Conservation (phyloP, 768 basidiomycete species). For the Coprinopsis strossmayeri region DNA sequence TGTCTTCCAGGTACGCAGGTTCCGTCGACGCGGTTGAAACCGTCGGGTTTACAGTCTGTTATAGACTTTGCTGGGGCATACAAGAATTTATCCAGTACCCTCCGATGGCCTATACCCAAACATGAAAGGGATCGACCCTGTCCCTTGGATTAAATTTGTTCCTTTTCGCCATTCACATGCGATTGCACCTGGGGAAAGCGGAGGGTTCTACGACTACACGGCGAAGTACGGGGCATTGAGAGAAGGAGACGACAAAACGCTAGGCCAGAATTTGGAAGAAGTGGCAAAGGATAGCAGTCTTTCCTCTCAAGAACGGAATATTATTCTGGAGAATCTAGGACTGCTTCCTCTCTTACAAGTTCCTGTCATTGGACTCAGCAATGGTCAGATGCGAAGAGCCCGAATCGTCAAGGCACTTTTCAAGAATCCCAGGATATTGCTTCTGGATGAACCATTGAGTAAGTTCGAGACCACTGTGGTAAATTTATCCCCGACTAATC, state of each 20-base stretch:
- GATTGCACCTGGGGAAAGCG: conserved; percentile 35
- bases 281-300: neutral
- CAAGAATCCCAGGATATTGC: conserved; percentile 58
- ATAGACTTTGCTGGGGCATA: conserved; percentile 64
- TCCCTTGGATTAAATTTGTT: conserved; percentile 46
- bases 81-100: conserved; percentile 54
- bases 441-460: conserved; percentile 94
- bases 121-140: conserved; percentile 37
- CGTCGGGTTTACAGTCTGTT: too few relatives aligned
- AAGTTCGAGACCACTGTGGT: conserved; percentile 3
- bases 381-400: conserved; percentile 87
- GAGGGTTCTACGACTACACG: conserved; percentile 88
- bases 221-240: conserved; percentile 86
- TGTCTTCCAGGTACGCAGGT: conserved; percentile 57
- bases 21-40: too few relatives aligned
- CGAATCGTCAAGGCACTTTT: conserved; percentile 76
- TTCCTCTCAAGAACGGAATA: conserved; percentile 15
- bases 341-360: conserved; percentile 66
- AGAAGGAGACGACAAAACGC: conserved; percentile 76
- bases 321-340: conserved; percentile 32
- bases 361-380: conserved; percentile 79
- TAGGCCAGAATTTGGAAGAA: conserved; percentile 45
- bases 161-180: conserved; percentile 58
- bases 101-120: conserved; percentile 78
- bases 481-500: too few relatives aligned